Evolutionary conservation across 192 early-diverging fungal species (phyloP), one percentile per base, ranked within the genome.

Genomic region (Entomortierella parvispora): DNA sequence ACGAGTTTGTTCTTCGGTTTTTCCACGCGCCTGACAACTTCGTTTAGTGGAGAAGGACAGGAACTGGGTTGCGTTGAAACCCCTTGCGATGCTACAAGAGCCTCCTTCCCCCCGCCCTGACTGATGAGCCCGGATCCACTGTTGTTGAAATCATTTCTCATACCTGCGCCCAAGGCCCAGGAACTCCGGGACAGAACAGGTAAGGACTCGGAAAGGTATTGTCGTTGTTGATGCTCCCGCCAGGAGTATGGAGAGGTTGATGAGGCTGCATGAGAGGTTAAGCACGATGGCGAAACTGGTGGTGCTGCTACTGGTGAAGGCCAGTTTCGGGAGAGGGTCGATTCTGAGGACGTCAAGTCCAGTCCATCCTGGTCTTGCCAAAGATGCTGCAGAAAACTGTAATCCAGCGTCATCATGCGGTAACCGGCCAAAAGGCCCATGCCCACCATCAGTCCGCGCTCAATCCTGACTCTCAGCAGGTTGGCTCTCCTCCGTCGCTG

Each of bases 141-240:
- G 18, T 31, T 56, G 14, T 56, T 22, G n/a, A 18, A n/a, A 51
- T 31, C 32, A n/a, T n/a, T 4, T 52, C 33, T 55, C 47, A 58
- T 68, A 77, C 74, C 74, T 64, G 61, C 54, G n/a, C 65, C 74
- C 20, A 77, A 28, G 17, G 61, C 53, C 74, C 74, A 77, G 12
- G 74, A 65, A 32, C 49, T 68, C 43, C 54, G 54, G 37, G 65
- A 20, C 20, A 77, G 11, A 18, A 23, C 31, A n/a, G 58, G 58
- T 22, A 76, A 49, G 18, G 60, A n/a, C 2, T 66, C 65, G 14
- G 58, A 14, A 17, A 33, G 54, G 15, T 14, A 45, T 18, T 50
- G 49, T 20, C 50, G 52, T 14, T 49, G 20, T 28, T 60, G 50
- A 25, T 65, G 51, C 23, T 49, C 37, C 18, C 23, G 15, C 11